Conservation (phyloP, 75 land plant genomes). For the Azolla pinnata region DNA sequence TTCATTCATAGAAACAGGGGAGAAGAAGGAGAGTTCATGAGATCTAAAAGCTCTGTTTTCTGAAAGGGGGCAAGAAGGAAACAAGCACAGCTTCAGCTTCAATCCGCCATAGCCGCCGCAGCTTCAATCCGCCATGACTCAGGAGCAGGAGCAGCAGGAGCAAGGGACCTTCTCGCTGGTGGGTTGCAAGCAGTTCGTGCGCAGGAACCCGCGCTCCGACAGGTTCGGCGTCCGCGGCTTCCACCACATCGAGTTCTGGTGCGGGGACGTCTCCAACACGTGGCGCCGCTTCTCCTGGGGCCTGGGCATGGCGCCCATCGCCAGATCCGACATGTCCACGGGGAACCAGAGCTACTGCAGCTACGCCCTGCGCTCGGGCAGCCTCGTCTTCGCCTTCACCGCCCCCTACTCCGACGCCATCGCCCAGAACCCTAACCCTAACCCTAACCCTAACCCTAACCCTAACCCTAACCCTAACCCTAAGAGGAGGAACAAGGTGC, state of each 20-base stretch:
- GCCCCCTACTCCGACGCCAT: conserved; percentile 67
- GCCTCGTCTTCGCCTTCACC: conserved; percentile 76
- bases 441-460: no score
- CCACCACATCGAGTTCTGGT: conserved; percentile 95
- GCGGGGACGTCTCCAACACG: conserved; percentile 64
- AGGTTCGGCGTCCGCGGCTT: conserved; percentile 59
- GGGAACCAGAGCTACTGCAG: conserved; percentile 79
- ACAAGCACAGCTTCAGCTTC: no score
- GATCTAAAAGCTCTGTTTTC: no score
- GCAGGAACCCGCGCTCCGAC: conserved; percentile 69
- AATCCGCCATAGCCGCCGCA: no score
- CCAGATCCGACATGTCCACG: conserved; percentile 82
- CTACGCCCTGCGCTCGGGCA: conserved; percentile 55
- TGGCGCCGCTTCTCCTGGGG: conserved; percentile 85
- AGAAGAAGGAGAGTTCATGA: no score
- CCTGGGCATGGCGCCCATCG: conserved; percentile 78
- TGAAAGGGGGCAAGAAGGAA: no score
- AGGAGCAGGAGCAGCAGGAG: no score
- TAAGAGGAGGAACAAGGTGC: conserved; percentile 15
- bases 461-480: no score
- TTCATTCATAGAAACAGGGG: no score
- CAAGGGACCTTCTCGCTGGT: conserved; percentile 57
- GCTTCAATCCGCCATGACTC: no score
- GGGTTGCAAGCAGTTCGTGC: conserved; percentile 59
- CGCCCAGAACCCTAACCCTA: neutral